Percentiles rank a stretch among this genome's conserved stretches.
These are phyloP conservation scores for Tripterygium wilfordii DNA, from an alignment of 177 flowering plant genomes.

Conservation along the genomic window DNA sequence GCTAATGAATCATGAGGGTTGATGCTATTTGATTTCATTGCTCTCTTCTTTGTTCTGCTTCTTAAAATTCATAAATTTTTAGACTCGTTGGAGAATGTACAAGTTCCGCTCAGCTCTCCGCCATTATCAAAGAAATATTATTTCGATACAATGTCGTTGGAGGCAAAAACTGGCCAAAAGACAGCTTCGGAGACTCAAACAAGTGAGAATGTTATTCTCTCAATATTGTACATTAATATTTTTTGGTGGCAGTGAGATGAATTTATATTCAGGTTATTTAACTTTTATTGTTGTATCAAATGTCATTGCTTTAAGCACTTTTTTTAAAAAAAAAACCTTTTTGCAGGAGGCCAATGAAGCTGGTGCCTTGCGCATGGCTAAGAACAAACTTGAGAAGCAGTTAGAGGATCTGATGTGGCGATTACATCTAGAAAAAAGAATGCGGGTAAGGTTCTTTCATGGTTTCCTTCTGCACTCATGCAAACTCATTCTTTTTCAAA, in stretches of 20 bases:
- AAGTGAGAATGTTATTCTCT: slow-evolving; percentile 25
- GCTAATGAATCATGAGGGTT: neutral
- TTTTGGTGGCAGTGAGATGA: too few relatives aligned
- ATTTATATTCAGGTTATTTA: too few relatives aligned
- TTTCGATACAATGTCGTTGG: slow-evolving; percentile 88
- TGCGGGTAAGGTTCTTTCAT: slow-evolving; percentile 61
- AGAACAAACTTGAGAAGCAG: slow-evolving; percentile 87
- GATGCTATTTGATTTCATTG: neutral
- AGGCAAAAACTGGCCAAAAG: slow-evolving; percentile 77
- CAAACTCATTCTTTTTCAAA: too few relatives aligned
- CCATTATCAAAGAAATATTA: slow-evolving; percentile 41
- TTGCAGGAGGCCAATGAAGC: slow-evolving; percentile 96
- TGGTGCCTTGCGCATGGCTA: slow-evolving; percentile 93
- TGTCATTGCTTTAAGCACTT: too few relatives aligned
- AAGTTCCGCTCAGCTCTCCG: slow-evolving; percentile 45
- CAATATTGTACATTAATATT: too few relatives aligned
- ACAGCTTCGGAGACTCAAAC: slow-evolving; percentile 69
- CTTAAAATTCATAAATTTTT: slow-evolving; percentile 2
- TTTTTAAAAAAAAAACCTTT: slow-evolving; percentile 1
- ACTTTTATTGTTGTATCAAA: too few relatives aligned
- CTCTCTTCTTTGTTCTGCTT: neutral
- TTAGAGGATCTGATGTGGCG: slow-evolving; percentile 95
- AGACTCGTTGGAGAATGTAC: slow-evolving; percentile 87
- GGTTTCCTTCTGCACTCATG: too few relatives aligned
- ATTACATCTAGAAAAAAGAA: slow-evolving; percentile 79